Evolutionary conservation across 495 filamentous ascomycete genomes (phyloP).

Genomic region (Podospora bellae-mahoneyi): DNA sequence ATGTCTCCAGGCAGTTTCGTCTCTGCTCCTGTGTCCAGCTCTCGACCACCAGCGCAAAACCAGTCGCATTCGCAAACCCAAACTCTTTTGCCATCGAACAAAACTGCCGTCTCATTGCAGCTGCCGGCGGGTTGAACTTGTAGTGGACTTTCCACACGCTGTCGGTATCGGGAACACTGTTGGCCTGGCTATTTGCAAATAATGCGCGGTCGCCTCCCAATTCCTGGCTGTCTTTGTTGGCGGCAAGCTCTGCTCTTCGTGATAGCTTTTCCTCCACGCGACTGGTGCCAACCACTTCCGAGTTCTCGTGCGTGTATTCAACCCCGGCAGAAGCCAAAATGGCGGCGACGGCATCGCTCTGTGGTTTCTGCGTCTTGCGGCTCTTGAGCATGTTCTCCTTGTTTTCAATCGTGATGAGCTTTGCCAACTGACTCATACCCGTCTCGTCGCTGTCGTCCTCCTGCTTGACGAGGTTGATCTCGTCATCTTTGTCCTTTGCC

Average conservation of each 20-base stretch:
- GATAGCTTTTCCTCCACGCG: slow-evolving; percentile 78
- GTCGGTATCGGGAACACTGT: slow-evolving; percentile 10
- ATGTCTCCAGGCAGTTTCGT: slow-evolving; percentile 72
- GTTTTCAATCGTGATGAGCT: slow-evolving; percentile 59
- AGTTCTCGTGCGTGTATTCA: slow-evolving; percentile 94
- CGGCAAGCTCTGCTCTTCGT: slow-evolving; percentile 65
- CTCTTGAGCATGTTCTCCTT: slow-evolving; percentile 34
- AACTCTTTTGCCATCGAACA: slow-evolving; percentile 81
- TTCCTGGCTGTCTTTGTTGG: slow-evolving; percentile 41
- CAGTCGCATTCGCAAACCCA: slow-evolving; percentile 70
- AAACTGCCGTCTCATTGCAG: slow-evolving; percentile 79
- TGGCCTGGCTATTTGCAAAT: slow-evolving; percentile 36
- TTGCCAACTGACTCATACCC: slow-evolving; percentile 74
- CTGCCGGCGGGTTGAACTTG: slow-evolving; percentile 69
- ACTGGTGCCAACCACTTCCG: slow-evolving; percentile 88
- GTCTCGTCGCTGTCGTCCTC: slow-evolving; percentile 53
- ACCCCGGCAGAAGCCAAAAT: slow-evolving; percentile 88
- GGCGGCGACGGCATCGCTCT: slow-evolving; percentile 77
- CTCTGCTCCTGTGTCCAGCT: slow-evolving; percentile 86
- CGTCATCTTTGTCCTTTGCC: slow-evolving; percentile 51
- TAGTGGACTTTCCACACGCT: slow-evolving; percentile 47
- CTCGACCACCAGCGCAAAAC: slow-evolving; percentile 93
- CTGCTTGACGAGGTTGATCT: slow-evolving; percentile 39
- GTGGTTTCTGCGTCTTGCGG: slow-evolving; percentile 31
- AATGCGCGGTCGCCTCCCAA: slow-evolving; percentile 25